Percentiles rank a stretch among this genome's conserved stretches.
phyloP scores from a whole-genome alignment of 257 asterid species.

The Oldenlandia corymbosa region DNA sequence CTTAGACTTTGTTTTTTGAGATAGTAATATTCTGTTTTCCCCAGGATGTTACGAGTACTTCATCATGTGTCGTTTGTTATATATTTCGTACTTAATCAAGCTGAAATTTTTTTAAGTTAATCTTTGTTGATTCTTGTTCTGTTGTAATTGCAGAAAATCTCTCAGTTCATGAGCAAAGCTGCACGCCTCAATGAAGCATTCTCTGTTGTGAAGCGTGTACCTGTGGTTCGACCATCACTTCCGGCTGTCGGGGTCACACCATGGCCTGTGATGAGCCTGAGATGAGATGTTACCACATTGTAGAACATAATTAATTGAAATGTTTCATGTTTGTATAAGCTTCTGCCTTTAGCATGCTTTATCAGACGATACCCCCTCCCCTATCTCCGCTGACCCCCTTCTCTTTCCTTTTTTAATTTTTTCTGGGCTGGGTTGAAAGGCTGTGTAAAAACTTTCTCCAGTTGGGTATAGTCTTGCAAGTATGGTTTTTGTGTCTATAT shows the following conservation, averaged over 20 bases:
- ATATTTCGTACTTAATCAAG: not conserved
- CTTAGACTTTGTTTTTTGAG: not conserved
- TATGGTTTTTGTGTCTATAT: not conserved
- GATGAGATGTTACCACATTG: conserved; percentile 35
- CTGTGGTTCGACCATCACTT: conserved; percentile 68
- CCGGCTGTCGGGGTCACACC: conserved; percentile 54
- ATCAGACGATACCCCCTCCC: not conserved
- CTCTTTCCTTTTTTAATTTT: not conserved
- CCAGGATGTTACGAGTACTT: no score
- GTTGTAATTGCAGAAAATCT: conserved; percentile 61
- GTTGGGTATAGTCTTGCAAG: not conserved
- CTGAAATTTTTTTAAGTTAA: not conserved
- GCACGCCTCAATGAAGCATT: conserved; percentile 92
- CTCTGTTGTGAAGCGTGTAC: conserved; percentile 82
- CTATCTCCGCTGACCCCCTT: not conserved
- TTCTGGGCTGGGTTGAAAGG: not conserved
- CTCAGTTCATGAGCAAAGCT: conserved; percentile 89
- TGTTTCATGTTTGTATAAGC: conserved; percentile 8
- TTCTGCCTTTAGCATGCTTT: not conserved
- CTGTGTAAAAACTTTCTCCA: conserved; percentile 7
- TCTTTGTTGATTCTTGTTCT: conserved; percentile 2
- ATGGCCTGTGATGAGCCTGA: conserved; percentile 68
- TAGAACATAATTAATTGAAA: not conserved
- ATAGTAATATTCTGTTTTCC: no score
- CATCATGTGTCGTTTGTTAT: no score